Base-by-base conservation (phyloP, 148 eudicot species). In the Vaccinium corymbosum region DNA sequence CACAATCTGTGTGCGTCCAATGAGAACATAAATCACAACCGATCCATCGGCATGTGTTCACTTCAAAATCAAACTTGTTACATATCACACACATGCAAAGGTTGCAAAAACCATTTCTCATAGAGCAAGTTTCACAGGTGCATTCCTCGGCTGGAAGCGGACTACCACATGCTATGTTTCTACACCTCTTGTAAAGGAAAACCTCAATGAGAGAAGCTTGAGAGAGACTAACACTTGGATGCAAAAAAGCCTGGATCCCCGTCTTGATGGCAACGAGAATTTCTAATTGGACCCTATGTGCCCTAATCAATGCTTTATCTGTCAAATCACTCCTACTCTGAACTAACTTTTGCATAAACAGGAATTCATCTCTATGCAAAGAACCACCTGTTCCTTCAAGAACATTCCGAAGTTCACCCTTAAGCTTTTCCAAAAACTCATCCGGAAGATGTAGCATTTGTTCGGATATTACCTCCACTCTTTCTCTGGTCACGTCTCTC, bases 1-100 rank as follows among this genome's bases (percentile, higher is more conserved):
- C 95, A 88, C 95, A 93, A 83, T 91, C 95, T 0, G 95, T 91
- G 80, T 93, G 95, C 12, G 92, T 93, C 95, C 95, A 93, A 59
- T 93, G 95, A 70, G 92, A 90, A 75, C 94, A 93, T 20, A 46
- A 80, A 80, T 93, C 95, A 86, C 95, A 93, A 29, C 95, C 94
- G 66, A 93, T 90, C 95, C 95, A 93, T 42, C 94, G 86, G 85
- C 95, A 93, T 0, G 95, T 93, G 87, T 93, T 93, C 52, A 93
- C 94, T 84, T 93, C 95, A 88, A 93, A 91, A 81, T 93, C 95
- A 84, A 93, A 93, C 87, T 91, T 91, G 87, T 85, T 91, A 81
- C 95, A 93, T n/a, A 93, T 90, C 77, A 89, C 90, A 84, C 94
- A 93, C 95, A 93, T 93, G 85, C 95, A 93, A 32, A 90, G 89